Evolutionary conservation across 495 filamentous ascomycete genomes (phyloP), one percentile per base, ranked within the genome.

Genomic region (Neurospora hispaniola): DNA sequence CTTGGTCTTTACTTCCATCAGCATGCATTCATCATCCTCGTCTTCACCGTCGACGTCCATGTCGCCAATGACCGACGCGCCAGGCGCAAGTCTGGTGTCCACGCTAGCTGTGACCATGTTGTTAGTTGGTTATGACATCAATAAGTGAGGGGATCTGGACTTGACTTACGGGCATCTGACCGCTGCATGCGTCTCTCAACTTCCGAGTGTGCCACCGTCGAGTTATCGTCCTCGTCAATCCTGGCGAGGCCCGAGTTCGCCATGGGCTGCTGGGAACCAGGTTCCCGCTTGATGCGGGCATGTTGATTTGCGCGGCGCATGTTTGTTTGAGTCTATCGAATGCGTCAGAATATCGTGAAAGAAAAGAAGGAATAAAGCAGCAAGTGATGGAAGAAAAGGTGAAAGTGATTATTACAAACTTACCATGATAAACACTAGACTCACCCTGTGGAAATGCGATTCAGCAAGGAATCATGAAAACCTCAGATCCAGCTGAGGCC

Each of bases 121-220:
- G 59, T 76, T 48, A 73, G 68, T 41, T 20, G 27, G 9, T 18
- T 16, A n/a, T 68, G 27, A 16, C 5, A 59, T 38, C n/a, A 39
- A 6, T n/a, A 1, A 18, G 11, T 9, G 4, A 12, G 43, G 38
- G 66, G 44, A 42, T 62, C 54, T 62, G 27, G 54, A 48, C 9
- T 20, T 10, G 18, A 79, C 79, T 79, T 74, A 79, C 79, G 79
- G 23, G 79, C 79, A 40, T 31, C 66, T 3, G 79, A 81, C 74
- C 72, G 40, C 18, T 62, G 54, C 54, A 62, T 62, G 27, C 54
- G 54, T 62, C 54, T 62, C 54, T 62, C 54, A 14, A 35, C 54
- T 9, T 62, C 54, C 16, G 54, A 62, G 1, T 27, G 54, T 35
- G 54, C 54, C 23, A 62, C 54, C 54, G 54, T 62, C 27, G 31